Evolutionary conservation across 176 grass and related monocot genomes (phyloP).

Genomic region (Hordeum vulgare): MorexV3_pseudomolecules_assembly NC_058522.1:25651349-25651848

Average conservation of each 20-base stretch:
- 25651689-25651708: constrained; percentile 9
- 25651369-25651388: not conserved
- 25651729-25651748: not conserved
- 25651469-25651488: not conserved
- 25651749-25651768: not conserved
- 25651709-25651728: not conserved
- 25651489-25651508: not conserved
- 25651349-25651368: not conserved
- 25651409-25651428: not conserved
- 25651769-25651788: not conserved
- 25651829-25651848: not conserved
- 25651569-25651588: not conserved
- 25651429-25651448: not conserved
- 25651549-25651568: not conserved
- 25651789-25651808: not conserved
- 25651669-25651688: constrained; percentile 2
- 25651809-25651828: not conserved
- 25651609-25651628: not conserved
- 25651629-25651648: not conserved
- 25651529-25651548: not conserved
- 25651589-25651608: not conserved
- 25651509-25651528: not conserved
- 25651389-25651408: not conserved
- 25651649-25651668: not conserved
- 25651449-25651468: not conserved